Evolutionary conservation across 106 monocot genomes (phyloP), one percentile per base, ranked within the genome.

Genomic region (Dendrobium nobile): DNA sequence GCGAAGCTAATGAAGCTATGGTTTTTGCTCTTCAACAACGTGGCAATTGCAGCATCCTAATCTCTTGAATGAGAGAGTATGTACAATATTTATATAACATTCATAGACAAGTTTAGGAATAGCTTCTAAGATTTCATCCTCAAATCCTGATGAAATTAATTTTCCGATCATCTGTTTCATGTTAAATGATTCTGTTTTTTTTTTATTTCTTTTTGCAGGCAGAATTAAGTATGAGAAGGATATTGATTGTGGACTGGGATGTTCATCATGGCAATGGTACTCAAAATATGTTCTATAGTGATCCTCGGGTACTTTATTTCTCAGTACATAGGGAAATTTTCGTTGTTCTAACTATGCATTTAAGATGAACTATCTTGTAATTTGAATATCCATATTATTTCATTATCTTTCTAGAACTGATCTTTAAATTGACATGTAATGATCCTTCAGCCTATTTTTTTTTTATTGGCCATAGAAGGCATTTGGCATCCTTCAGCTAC

Each of bases 181-280:
- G 9, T 70, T 70, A 33, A 43, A 51, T 11, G 40, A 8, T 18
- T 51, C 10, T 3, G 16, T n/a, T 68, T 20, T 16, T 80, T 41
- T 31, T 22, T 67, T 41, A 74, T 65, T n/a, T 47, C 68, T 82
- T 87, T 8, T 79, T 87, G n/a, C 87, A 99, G 99, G 81, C 87
- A 47, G 99, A 95, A 72, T 82, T 99, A 78, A 93, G 99, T 26
- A 87, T 99, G 31, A 87, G 85, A 47, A 99, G 87, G 84, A 99
- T 99, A 79, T 68, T 99, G 43, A 95, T 99, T 79, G 99, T 99
- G 47, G 99, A 99, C 84, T 99, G 99, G 99, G 99, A 99, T 87
- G 93, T 99, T 61, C 99, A 99, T 85, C 99, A 99, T 84, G 99
- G 99, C 27, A 99, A 99, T 84, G 99, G 95, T 74, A 99, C 95